Evolutionary conservation across 2,329 filamentous ascomycete genomes (phyloP).

Genomic region (Pyrenophora seminiperda): DNA sequence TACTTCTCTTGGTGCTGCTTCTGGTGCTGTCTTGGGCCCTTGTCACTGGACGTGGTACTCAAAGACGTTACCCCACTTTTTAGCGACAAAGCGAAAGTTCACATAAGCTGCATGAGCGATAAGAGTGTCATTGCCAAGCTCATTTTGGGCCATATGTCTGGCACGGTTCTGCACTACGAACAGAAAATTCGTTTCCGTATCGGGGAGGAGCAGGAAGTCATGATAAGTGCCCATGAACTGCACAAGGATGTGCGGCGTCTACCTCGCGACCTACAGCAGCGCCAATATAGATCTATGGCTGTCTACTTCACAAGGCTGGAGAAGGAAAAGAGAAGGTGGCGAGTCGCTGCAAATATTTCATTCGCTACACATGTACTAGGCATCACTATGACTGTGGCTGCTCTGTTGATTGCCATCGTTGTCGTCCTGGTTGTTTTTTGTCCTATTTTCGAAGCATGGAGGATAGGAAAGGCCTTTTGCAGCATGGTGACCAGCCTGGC

Average conservation of each 20-base stretch:
- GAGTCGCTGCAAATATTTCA: background rate
- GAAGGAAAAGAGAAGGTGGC: constrained; percentile 1
- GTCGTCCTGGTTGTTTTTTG: background rate
- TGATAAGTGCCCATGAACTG: background rate
- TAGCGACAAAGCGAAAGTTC: background rate
- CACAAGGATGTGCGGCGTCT: background rate
- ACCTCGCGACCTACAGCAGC: background rate
- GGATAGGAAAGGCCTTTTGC: background rate
- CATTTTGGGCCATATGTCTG: constrained; percentile 4
- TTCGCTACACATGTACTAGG: constrained; percentile 2
- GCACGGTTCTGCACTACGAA: constrained; percentile 1
- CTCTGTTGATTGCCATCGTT: background rate
- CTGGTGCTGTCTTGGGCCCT: constrained; percentile 11
- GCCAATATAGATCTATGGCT: constrained; percentile 1
- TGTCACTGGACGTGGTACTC: background rate
- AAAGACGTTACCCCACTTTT: constrained; percentile 3
- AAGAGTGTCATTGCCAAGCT: background rate
- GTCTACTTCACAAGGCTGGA: constrained; percentile 6
- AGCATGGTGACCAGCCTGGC: background rate
- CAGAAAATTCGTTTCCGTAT: constrained; percentile 7
- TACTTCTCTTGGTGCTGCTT: constrained; percentile 14
- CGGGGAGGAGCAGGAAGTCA: background rate
- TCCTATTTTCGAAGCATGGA: background rate
- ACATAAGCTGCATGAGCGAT: constrained; percentile 2
- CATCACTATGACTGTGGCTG: background rate